These are phyloP conservation scores for Citrullus colocynthis DNA, from an alignment of 306 rosid genomes.

Conservation along the genomic window DNA sequence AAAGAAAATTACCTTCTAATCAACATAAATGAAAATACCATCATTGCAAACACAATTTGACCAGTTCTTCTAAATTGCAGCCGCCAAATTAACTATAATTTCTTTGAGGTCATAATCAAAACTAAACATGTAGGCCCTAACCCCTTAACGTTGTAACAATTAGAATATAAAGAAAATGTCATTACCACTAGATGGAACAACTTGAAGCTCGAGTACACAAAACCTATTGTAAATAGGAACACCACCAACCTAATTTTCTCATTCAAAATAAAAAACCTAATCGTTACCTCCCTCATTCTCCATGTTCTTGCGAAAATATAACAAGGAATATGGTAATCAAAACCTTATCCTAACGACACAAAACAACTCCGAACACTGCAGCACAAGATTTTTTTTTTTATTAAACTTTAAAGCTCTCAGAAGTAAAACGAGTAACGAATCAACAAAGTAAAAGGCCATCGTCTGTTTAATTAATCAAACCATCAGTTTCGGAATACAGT, in stretches of 20 bases:
- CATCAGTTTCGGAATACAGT: not conserved
- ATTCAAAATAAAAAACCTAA: not conserved
- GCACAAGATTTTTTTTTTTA: not conserved
- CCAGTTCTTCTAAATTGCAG: not conserved
- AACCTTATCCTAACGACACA: not conserved
- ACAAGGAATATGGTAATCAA: not conserved
- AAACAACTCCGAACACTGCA: not conserved
- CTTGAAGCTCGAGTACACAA: not conserved
- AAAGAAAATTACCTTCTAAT: not conserved
- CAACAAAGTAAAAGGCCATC: not conserved
- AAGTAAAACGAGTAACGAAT: not conserved
- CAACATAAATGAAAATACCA: not conserved
- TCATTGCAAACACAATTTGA: not conserved
- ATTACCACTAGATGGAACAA: not conserved
- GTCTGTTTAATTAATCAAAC: not conserved
- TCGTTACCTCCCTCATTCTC: not conserved
- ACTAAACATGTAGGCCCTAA: not conserved
- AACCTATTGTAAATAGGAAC: not conserved
- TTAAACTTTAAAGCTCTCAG: not conserved
- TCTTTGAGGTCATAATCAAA: conserved; percentile 1
- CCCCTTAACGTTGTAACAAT: not conserved
- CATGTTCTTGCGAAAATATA: not conserved
- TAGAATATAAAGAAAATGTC: not conserved
- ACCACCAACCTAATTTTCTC: not conserved
- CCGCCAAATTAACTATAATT: not conserved